Evolutionary conservation across 345 rosid genomes (phyloP), one percentile per base, ranked within the genome.

Genomic region (Syzygium oleosum): DNA sequence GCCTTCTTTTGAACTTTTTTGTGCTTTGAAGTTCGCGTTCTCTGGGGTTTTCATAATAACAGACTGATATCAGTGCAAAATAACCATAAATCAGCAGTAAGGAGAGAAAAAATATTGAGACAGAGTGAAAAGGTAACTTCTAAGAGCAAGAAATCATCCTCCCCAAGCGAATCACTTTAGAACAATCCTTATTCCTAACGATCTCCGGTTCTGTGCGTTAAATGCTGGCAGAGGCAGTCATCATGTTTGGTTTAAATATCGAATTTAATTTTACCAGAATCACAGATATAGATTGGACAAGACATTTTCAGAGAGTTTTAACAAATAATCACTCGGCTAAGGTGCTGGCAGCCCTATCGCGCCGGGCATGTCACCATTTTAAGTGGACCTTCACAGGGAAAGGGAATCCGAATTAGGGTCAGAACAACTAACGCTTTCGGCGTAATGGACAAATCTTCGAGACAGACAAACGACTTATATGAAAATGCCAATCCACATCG

Each of bases 11-110:
- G 63, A 92, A 88, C 91, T 92, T 92, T 14, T 87, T 85, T 9
- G 88, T 88, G 53, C 89, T 85, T 84, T 91, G 92, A 84, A 91
- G 95, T 85, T 95, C 96, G 7, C 97, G 92, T 89, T 92, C 90
- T 89, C 99, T 97, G 88, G 7, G 88, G 5, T 31, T 95, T 38
- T 10, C 49, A 73, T 38, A 73, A 43, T 38, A 38, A 73, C 49
- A 38, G 49, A 73, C 25, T 65, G 19, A 38, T 12, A 91, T 29
- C 49, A 55, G 46, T 41, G 27, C 52, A 78, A 34, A 55, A 87
- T 77, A 52, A 38, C 38, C 49, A 23, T 38, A 15, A 61, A 51
- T 68, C 13, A 41, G 51, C 27, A 65, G 54, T 34, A 56, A 85
- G 51, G 58, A 5, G 55, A 51, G 14, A 9, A 84, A 17, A 29